Evolutionary conservation across 2,329 filamentous ascomycete genomes (phyloP).

Genomic region (Cryphonectria nitschkei): DNA sequence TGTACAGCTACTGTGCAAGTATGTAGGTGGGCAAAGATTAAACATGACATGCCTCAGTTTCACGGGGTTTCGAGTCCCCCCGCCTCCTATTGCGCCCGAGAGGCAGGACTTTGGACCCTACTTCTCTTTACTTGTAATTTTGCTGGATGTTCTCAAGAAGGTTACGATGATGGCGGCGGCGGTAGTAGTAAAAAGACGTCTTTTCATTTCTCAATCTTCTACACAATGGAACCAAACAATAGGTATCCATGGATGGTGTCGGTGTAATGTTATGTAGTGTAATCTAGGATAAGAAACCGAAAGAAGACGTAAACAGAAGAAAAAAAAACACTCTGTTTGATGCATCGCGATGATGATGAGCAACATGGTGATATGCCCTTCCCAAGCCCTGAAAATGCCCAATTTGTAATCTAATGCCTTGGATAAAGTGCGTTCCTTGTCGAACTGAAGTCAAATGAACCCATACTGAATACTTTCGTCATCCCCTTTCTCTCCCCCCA

Average conservation of each 20-base stretch:
- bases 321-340: neutral
- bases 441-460: conserved; percentile 3
- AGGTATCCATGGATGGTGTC: neutral
- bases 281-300: neutral
- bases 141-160: neutral
- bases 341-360: conserved; percentile 9
- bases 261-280: neutral
- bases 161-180: neutral
- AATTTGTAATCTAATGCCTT: conserved; percentile 1
- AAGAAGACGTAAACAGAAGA: neutral
- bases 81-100: neutral
- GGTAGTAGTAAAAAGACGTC: neutral
- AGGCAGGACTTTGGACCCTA: neutral
- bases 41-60: neutral
- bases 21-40: neutral
- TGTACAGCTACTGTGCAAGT: neutral
- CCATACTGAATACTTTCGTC: neutral
- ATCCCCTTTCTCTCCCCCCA: neutral
- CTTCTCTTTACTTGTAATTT: neutral
- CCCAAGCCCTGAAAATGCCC: conserved; percentile 2
- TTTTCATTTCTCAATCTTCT: conserved; percentile 12
- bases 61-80: neutral
- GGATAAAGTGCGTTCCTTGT: neutral
- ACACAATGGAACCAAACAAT: neutral
- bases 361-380: conserved; percentile 6